Evolutionary conservation across 2,329 filamentous ascomycete species (phyloP).

Genomic region (Anthostomella pinea): DNA sequence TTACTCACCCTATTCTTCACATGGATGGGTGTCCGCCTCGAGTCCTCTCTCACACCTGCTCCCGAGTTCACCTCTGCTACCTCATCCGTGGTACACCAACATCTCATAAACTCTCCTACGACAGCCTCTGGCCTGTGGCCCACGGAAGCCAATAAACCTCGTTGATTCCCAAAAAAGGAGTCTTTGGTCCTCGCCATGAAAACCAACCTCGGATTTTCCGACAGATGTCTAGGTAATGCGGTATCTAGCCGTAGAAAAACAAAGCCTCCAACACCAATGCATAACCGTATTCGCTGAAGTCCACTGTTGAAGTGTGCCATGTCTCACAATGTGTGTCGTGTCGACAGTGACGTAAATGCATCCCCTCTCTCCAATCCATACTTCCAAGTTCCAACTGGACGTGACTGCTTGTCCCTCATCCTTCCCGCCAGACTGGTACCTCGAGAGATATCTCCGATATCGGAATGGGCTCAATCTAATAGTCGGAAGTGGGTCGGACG

Average conservation of each 20-base stretch:
- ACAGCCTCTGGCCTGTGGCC: slow-evolving; percentile 6
- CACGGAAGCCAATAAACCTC: slow-evolving; percentile 20
- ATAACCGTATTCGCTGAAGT: no score
- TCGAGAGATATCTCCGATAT: no score
- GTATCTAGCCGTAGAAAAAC: slow-evolving; percentile 26
- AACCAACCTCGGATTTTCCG: slow-evolving; percentile 15
- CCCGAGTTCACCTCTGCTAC: slow-evolving; percentile 3
- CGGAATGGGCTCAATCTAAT: background rate
- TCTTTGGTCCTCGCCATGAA: slow-evolving; percentile 14
- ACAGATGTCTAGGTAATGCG: slow-evolving; percentile 22
- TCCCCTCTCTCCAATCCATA: no score
- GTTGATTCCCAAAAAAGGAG: slow-evolving; percentile 14
- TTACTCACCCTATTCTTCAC: slow-evolving; percentile 3
- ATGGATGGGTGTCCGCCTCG: slow-evolving; percentile 4
- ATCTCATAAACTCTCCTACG: slow-evolving; percentile 10
- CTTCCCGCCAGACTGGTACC: background rate
- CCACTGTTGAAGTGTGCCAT: no score
- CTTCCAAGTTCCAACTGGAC: no score
- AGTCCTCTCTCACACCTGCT: slow-evolving; percentile 5
- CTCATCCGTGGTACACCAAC: slow-evolving; percentile 6
- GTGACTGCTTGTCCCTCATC: no score
- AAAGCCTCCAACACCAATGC: no score
- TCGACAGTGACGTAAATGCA: no score
- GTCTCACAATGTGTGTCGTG: no score
- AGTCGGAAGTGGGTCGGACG: background rate